Base-by-base conservation (phyloP, 176 grass and related monocot genomes). In the Carex littledalei region DNA sequence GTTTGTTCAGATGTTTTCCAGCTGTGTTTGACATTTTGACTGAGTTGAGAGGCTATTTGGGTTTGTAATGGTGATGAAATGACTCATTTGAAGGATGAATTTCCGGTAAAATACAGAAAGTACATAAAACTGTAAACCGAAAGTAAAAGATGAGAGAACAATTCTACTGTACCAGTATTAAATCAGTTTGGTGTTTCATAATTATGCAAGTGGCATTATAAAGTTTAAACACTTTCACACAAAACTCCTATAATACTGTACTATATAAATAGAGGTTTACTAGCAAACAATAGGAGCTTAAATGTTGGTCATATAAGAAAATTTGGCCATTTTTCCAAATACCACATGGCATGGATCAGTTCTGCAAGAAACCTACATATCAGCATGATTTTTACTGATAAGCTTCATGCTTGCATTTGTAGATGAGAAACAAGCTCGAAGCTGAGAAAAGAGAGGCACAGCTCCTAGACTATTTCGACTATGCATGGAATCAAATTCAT, bases 401-500 rank as follows among this genome's bases (percentile, higher is more conserved):
- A 65, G 3, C 17, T 78, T 26, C 15, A 35, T 86, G 43, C 6
- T 63, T 37, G 41, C 65, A 62, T 26, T 24, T 87, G 69, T 82
- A 84, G 60, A 83, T 83, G 62, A 67, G 17, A 84, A 47, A 63
- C 60, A 82, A 67, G 39, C 41, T 86, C 82, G 86, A 90, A 94
- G 95, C 95, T 59, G 86, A 91, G 83, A 87, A 83, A 67, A 92
- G 83, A 79, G 95, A 98, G 80, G 86, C 82, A 47, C 84, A 85
- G 55, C 80, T 98, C n/a, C 88, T 98, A 55, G 76, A 80, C 79
- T 88, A 91, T 84, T 98, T 98, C 87, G 92, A 98, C 86, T 98
- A 98, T 90, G 95, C 89, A 86, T 98, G 95, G 95, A 98, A 98
- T 84, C 94, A 85, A 59, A 86, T 88, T 72, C 80, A 90, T 60